These are phyloP conservation scores for Fusarium torreyae DNA, from an alignment of 2,329 filamentous ascomycete species.

Conservation along the genomic window DNA sequence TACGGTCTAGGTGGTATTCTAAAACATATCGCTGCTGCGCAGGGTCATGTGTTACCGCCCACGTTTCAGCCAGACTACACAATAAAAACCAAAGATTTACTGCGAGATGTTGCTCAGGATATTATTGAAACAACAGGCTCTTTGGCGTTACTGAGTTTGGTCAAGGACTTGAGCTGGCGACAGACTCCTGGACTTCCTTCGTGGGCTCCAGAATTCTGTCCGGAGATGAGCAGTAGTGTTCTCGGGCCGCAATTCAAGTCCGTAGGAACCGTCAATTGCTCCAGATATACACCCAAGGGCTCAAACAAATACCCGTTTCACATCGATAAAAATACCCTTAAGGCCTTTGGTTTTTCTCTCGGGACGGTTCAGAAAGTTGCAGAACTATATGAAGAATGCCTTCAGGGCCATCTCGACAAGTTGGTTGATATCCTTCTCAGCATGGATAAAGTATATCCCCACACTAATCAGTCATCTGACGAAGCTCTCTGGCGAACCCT, in stretches of 20 bases:
- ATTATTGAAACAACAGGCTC: constrained; percentile 14
- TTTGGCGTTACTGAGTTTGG: neutral
- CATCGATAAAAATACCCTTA: rapidly evolving
- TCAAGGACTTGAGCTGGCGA: neutral
- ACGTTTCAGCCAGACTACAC: constrained; percentile 9
- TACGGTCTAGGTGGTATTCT: constrained; percentile 9
- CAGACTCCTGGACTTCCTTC: neutral
- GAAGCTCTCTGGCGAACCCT: constrained; percentile 14
- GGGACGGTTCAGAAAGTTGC: neutral
- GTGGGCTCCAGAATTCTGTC: constrained; percentile 5
- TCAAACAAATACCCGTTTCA: neutral
- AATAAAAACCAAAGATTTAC: neutral
- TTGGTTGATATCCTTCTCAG: neutral
- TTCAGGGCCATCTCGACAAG: neutral
- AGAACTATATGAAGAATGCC: neutral
- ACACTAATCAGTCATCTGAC: neutral
- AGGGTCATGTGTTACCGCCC: rapidly evolving
- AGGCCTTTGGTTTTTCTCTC: neutral
- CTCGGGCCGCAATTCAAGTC: neutral
- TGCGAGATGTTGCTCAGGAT: neutral
- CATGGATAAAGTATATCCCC: neutral
- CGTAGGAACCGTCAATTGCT: neutral
- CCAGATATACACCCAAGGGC: neutral
- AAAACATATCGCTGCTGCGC: constrained; percentile 4
- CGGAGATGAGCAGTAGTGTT: neutral